Conservation (phyloP, 2,329 filamentous ascomycete species). For the Fusarium verticillioides region DNA sequence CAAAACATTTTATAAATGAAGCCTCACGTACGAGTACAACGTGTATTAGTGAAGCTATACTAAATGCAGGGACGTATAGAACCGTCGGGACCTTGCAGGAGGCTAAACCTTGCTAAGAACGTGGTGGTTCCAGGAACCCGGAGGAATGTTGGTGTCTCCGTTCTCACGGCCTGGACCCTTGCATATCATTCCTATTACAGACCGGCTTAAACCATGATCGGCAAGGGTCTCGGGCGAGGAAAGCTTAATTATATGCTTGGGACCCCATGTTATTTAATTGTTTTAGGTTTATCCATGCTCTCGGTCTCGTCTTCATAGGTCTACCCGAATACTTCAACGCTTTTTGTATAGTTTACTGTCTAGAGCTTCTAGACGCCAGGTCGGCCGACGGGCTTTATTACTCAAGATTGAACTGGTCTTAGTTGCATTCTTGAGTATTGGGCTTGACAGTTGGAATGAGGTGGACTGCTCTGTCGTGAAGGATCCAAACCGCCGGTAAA, state of each 20-base stretch:
- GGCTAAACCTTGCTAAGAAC: not conserved
- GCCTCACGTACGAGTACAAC: not conserved
- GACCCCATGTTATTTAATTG: not conserved
- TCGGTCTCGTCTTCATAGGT: not conserved
- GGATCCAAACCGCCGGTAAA: not conserved
- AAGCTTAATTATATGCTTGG: not conserved
- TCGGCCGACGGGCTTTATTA: not conserved
- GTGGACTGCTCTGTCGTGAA: not conserved
- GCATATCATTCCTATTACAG: constrained; percentile 10
- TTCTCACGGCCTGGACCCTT: constrained; percentile 6
- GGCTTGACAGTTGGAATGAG: constrained; percentile 2
- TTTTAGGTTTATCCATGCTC: not conserved
- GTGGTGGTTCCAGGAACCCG: not conserved
- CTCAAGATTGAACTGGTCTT: not conserved
- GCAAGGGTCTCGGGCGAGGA: not conserved
- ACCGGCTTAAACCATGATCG: not conserved
- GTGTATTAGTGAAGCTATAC: not conserved
- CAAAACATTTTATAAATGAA: constrained; percentile 14
- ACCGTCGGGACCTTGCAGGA: constrained; percentile 8
- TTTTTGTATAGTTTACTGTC: not conserved
- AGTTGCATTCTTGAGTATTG: not conserved
- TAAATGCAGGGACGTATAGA: constrained; percentile 11
- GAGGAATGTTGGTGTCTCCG: constrained; percentile 11
- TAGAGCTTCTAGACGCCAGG: not conserved
- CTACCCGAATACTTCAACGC: not conserved